These are phyloP conservation scores for Penicillium thymicola DNA, from an alignment of 2,329 filamentous ascomycete species.

Conservation along the genomic window DNA sequence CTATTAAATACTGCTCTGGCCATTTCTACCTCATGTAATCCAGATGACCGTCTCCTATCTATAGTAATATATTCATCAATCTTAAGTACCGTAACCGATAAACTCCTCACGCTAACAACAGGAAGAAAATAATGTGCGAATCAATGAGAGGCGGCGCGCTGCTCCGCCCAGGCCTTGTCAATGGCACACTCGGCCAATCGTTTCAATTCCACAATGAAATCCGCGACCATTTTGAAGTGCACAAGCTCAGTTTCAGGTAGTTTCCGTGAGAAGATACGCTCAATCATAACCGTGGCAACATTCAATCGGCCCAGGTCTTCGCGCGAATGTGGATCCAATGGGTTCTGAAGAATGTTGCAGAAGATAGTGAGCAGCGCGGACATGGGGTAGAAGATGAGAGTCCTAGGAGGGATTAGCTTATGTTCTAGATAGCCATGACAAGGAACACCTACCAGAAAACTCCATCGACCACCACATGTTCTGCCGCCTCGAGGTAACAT, in stretches of 20 bases:
- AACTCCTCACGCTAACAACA: background rate
- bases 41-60: background rate
- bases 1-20: background rate
- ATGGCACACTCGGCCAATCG: constrained; percentile 46
- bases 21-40: background rate
- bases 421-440: background rate
- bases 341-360: constrained; percentile 53
- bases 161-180: constrained; percentile 36
- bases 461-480: constrained; percentile 44
- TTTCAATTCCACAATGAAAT: constrained; percentile 47
- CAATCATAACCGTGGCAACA: constrained; percentile 45
- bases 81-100: background rate
- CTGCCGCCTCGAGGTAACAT: constrained; percentile 46
- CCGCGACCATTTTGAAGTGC: constrained; percentile 43
- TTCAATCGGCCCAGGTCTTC: constrained; percentile 49
- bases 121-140: background rate
- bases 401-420: constrained; percentile 36
- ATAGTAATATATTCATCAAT: background rate
- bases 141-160: constrained; percentile 10
- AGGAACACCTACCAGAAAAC: constrained; percentile 48
- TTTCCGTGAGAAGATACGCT: constrained; percentile 32
- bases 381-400: constrained; percentile 57
- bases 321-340: constrained; percentile 42
- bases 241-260: constrained; percentile 37
- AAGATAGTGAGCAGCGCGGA: constrained; percentile 55